Base-by-base conservation (phyloP, 1,284 basidiomycete genomes). In the Caloboletus firmus region DNA sequence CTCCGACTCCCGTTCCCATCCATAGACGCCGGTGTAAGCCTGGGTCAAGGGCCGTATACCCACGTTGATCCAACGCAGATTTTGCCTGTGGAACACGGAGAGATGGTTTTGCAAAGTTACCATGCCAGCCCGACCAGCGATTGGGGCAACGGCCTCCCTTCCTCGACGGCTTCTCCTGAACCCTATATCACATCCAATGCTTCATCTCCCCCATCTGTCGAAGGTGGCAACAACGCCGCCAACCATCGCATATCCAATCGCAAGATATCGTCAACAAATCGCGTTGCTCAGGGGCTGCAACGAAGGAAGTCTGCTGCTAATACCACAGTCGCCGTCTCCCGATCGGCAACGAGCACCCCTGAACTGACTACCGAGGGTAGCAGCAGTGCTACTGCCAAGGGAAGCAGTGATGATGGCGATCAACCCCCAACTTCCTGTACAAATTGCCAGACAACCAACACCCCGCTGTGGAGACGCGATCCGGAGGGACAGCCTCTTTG, bases 401-500 rank as follows among this genome's bases (percentile, higher is more conserved):
- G 74, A 36, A 74, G 69, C 39, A 80, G 79, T 30, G 91, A 91
- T 55, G 87, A 89, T 46, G 80, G 78, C 43, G 88, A 89, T 46
- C 76, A 78, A 52, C 68, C 80, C 7, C 88, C 89, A 5, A 98
- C 93, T 2, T 79, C 91, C 28, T 98, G 95, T 71, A 94, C 91
- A 12, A 98, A 98, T 70, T 98, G 95, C 72, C 86, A 92, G 66
- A 98, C 95, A 49, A 96, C 92, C 30, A 98, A 94, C 70, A 98
- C 95, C 39, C 95, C 95, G 1, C 76, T 98, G 51, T 98, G 95
- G 95, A 82, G 95, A 69, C 80, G 95, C 61, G 94, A 98, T 76
- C 92, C 94, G 1, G 94, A 98, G 60, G 95, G 95, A 24, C 93
- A 96, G 69, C 95, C 95, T 32, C 74, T 98, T 54, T 98, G 93